A percentile compares a stretch with the other conserved stretches of the same genome.
phyloP scores from a whole-genome alignment of 2,329 filamentous ascomycete species.

The Magnaporthiopsis incrustans region DNA sequence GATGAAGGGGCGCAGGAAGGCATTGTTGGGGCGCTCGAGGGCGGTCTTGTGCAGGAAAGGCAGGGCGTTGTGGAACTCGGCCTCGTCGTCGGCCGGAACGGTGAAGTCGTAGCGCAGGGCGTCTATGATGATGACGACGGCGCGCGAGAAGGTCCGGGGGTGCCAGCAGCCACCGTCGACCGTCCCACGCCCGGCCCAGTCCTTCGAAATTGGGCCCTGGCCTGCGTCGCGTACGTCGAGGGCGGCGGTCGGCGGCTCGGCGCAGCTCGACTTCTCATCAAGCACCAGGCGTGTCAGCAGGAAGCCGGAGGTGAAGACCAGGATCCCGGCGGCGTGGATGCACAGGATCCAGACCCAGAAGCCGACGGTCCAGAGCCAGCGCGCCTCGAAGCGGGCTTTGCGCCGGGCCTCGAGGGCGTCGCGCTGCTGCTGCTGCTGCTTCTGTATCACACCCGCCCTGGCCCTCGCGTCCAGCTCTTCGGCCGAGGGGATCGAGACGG shows the following conservation, averaged over 20 bases:
- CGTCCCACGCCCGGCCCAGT: conserved; percentile 34
- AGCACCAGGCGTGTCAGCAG: conserved; percentile 79
- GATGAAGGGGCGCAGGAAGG: conserved; percentile 89
- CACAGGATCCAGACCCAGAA: conserved; percentile 65
- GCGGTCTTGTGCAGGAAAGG: conserved; percentile 82
- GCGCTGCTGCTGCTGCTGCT: conserved; percentile 36
- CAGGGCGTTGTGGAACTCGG: conserved; percentile 75
- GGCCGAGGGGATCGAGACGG: conserved; percentile 12
- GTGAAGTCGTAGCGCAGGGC: conserved; percentile 96
- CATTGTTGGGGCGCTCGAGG: conserved; percentile 64
- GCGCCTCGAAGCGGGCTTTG: conserved; percentile 40
- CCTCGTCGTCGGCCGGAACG: conserved; percentile 58
- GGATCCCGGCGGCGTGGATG: conserved; percentile 74
- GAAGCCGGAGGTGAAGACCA: conserved; percentile 92
- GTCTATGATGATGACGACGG: conserved; percentile 84
- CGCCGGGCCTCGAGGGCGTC: conserved; percentile 38
- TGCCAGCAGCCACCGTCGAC: conserved; percentile 81
- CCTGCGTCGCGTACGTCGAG: neutral
- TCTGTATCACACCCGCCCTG: conserved; percentile 31
- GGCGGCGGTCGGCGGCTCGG: conserved; percentile 45
- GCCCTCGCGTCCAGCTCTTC: conserved; percentile 19
- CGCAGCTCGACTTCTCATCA: conserved; percentile 66
- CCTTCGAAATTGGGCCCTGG: conserved; percentile 30
- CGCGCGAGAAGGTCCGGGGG: conserved; percentile 85
- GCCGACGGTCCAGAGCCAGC: conserved; percentile 50